These are phyloP conservation scores for Pichia sorboxylosa DNA, from an alignment of 1,139 yeast genomes.

Conservation along the genomic window DNA sequence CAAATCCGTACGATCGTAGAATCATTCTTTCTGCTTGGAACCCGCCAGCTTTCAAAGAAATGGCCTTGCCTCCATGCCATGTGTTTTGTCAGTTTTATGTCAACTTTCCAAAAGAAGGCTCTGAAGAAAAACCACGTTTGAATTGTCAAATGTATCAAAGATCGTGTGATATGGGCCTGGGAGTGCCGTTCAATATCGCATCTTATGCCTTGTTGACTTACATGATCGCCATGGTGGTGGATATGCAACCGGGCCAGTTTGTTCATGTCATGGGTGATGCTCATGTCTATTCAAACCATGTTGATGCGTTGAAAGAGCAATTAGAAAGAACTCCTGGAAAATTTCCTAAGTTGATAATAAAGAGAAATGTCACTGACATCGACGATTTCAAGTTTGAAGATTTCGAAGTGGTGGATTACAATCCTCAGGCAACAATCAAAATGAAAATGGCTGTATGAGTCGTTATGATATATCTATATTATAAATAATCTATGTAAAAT, in stretches of 20 bases:
- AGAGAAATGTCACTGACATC: slow-evolving; percentile 54
- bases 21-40: slow-evolving; percentile 97
- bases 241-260: slow-evolving; percentile 89
- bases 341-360: slow-evolving; percentile 70
- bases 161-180: slow-evolving; percentile 98
- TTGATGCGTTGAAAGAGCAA: slow-evolving; percentile 80
- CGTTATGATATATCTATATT: no score
- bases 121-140: slow-evolving; percentile 47
- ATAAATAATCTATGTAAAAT: no score
- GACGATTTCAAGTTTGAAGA: slow-evolving; percentile 87
- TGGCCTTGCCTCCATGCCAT: slow-evolving; percentile 99
- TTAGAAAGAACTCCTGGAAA: slow-evolving; percentile 57
- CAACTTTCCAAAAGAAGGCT: slow-evolving; percentile 46
- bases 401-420: slow-evolving; percentile 65
- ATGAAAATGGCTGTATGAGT: slow-evolving; percentile 65
- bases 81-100: slow-evolving; percentile 94
- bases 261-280: slow-evolving; percentile 95
- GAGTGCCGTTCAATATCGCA: slow-evolving; percentile 96
- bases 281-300: slow-evolving; percentile 85
- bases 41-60: slow-evolving; percentile 81
- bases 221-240: slow-evolving; percentile 93
- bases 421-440: slow-evolving; percentile 73
- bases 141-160: slow-evolving; percentile 89
- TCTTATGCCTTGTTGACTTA: slow-evolving; percentile 84
- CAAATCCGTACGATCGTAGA: slow-evolving; percentile 87